Base-by-base conservation (phyloP, 73 alveolate genomes). In the Paramecium primaurelia region DNA sequence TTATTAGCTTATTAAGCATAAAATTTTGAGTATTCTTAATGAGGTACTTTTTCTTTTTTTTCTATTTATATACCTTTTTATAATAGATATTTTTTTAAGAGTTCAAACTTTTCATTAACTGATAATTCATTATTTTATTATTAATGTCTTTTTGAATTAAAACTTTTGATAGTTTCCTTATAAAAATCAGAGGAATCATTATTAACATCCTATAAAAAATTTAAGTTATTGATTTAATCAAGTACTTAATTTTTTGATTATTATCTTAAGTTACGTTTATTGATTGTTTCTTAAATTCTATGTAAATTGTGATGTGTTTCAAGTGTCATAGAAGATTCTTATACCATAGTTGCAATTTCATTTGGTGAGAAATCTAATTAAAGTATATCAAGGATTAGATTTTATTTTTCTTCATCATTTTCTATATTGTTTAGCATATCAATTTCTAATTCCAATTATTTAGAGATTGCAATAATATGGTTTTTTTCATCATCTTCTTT, bases 401-500 rank as follows among this genome's bases (percentile, higher is more conserved):
- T 28, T 64, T 22, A 10, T 14, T 64, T 64, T 64, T 64, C 84
- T 32, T 64, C 84, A 9, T 64, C 84, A 28, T 64, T 54, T 54
- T 54, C 84, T 32, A 64, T 64, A 32, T 64, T 28, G 12, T 64
- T 64, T 5, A 64, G 84, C 84, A 64, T 64, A 64, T 64, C 84
- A 64, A 64, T 64, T 34, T 64, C 84, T 34, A 64, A 64, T 64
- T 64, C 84, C 47, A 64, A 64, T 64, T 64, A 64, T 64, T 64
- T 64, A 8, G 51, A 32, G 22, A 64, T 64, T 64, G 84, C 84
- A 64, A 64, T 64, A 64, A 64, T 64, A 34, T 54, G 69, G 32
- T 54, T 54, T 54, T 64, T 64, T 64, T 64, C 42, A 28, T 64
- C 84, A 64, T 64, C 84, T 11, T 64, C 42, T 32, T 64, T 64